Percentiles rank a stretch among this genome's conserved stretches.
Conservation (phyloP, 768 basidiomycete species). For the Mrakia hoshinonis region DNA sequence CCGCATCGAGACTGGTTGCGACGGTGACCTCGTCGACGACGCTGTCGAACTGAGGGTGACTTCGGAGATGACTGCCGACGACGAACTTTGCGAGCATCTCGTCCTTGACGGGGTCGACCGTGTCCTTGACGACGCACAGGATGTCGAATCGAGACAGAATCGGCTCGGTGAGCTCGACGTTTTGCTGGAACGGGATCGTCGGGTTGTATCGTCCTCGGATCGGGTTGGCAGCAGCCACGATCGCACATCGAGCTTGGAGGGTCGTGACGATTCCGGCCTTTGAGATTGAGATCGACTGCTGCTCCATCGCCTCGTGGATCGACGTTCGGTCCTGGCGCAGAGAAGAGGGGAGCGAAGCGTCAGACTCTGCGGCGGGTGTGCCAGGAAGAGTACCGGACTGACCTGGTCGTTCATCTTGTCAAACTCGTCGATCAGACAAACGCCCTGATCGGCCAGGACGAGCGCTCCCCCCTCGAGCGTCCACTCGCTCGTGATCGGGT, state of each 20-base stretch:
- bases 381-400: background rate
- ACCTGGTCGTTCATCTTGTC: constrained; percentile 94
- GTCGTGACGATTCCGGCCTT: constrained; percentile 99
- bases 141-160: constrained; percentile 98
- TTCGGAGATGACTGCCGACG: constrained; percentile 90
- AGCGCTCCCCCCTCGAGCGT: constrained; percentile 96
- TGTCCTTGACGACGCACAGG: constrained; percentile 94
- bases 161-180: constrained; percentile 95
- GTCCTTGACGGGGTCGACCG: constrained; percentile 92
- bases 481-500: constrained; percentile 95
- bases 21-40: constrained; percentile 87
- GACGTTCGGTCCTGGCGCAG: constrained; percentile 51
- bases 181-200: constrained; percentile 95
- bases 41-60: constrained; percentile 84
- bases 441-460: constrained; percentile 96
- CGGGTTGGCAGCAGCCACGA: constrained; percentile 96
- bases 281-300: constrained; percentile 96
- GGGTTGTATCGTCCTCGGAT: constrained; percentile 95
- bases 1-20: constrained; percentile 72
- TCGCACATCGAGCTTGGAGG: constrained; percentile 91
- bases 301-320: constrained; percentile 99
- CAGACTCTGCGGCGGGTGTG: background rate
- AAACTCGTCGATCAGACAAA: constrained; percentile 96
- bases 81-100: constrained; percentile 94
- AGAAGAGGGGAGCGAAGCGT: background rate